Base-by-base conservation (phyloP, 257 asterid genomes). In the Solanum piurae region DNA sequence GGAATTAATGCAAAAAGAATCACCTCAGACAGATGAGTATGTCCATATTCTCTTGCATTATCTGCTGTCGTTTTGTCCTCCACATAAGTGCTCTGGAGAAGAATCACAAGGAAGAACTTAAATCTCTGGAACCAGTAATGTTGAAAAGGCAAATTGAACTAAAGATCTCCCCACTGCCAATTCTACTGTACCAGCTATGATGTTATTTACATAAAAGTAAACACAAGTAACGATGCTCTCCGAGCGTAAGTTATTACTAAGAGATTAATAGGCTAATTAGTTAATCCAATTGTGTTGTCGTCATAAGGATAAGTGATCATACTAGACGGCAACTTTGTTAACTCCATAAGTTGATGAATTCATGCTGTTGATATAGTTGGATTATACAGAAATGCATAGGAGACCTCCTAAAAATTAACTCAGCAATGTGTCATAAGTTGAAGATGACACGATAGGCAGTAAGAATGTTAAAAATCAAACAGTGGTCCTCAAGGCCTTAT, bases 11-110 rank as follows among this genome's bases (percentile, higher is more conserved):
- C 64, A 69, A 38, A 10, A 44, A 40, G 34, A 46, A 76, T 69
- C 31, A 97, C 99, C 98, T 97, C 99, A 2, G 99, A 94, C 85
- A 97, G 91, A 91, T 96, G 99, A 68, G 95, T 97, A 91, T 97
- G 99, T 29, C 99, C 99, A 31, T 91, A 94, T 34, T 94, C 98
- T 89, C 99, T 92, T 84, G 99, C 99, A 88, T 90, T 90, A 91
- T 91, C 94, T 76, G 91, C 96, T 12, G 92, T 87, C 86, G 90
- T 86, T 86, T 93, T 90, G 87, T 91, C 86, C 73, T 97, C 98
- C 86, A 97, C 96, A 66, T 86, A 97, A n/a, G 99, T 97, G 91
- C 99, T 93, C 99, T 97, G 88, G 86, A 87, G 82, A 88, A 84
- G 76, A 86, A 87, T 60, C 87, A 14, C 52, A 36, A 37, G 38